Percentiles rank a stretch among this genome's conserved stretches.
These are phyloP conservation scores for Cryptococcus depauperatus DNA, from an alignment of 1,284 basidiomycete species.

Conservation along the genomic window DNA sequence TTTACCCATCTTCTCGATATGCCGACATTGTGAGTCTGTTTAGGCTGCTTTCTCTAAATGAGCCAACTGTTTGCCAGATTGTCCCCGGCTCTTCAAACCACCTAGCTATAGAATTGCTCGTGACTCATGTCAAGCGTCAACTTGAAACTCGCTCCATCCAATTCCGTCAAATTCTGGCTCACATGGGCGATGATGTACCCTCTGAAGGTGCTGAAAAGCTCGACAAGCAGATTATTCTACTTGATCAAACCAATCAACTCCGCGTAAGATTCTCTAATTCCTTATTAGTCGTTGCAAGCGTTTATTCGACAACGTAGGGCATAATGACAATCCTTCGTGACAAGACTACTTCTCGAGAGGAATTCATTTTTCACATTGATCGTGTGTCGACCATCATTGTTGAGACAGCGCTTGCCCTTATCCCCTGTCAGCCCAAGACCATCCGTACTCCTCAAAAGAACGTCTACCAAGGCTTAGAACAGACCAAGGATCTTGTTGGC, in stretches of 20 bases:
- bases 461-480: conserved; percentile 56
- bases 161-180: conserved; percentile 61
- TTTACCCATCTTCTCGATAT: conserved; percentile 74
- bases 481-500: conserved; percentile 47
- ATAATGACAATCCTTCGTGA: conserved; percentile 81
- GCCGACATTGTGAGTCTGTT: conserved; percentile 68
- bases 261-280: conserved; percentile 48
- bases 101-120: conserved; percentile 80
- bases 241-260: conserved; percentile 75
- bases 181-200: conserved; percentile 19
- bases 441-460: conserved; percentile 63
- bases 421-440: conserved; percentile 61
- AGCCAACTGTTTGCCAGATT: conserved; percentile 52
- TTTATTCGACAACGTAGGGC: conserved; percentile 53
- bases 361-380: conserved; percentile 62
- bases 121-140: conserved; percentile 79
- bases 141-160: conserved; percentile 66
- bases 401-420: conserved; percentile 71
- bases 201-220: neutral
- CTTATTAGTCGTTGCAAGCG: neutral
- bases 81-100: conserved; percentile 80
- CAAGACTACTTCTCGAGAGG: conserved; percentile 59
- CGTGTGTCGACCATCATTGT: conserved; percentile 74
- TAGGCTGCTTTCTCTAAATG: neutral
- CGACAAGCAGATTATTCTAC: conserved; percentile 48